phyloP scores from a whole-genome alignment of 192 early-diverging fungal species.

The Coemansia guatemalensis region DNA sequence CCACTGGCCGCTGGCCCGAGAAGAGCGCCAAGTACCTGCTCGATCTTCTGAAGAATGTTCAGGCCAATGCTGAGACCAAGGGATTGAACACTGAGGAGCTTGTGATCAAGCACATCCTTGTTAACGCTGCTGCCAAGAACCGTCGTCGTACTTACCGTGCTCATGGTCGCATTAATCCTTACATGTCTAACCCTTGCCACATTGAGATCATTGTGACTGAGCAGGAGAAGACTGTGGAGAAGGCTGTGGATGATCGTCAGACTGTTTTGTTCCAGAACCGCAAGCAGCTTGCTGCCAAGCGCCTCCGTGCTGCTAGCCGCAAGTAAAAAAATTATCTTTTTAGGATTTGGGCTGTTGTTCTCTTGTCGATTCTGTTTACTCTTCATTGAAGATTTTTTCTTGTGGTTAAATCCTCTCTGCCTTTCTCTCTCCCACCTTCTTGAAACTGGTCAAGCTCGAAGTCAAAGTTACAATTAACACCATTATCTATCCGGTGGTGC shows the following conservation, averaged over 20 bases:
- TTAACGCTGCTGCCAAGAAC: constrained; percentile 98
- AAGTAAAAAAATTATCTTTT: constrained; percentile 26
- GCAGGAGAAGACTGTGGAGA: constrained; percentile 83
- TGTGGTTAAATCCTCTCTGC: constrained; percentile 2
- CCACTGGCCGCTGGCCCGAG: constrained; percentile 94
- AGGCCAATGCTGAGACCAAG: constrained; percentile 97
- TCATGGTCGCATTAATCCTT: constrained; percentile 96
- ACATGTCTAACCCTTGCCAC: constrained; percentile 95
- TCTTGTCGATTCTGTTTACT: not conserved
- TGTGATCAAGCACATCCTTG: constrained; percentile 92
- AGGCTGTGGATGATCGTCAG: constrained; percentile 61
- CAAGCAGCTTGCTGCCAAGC: constrained; percentile 50
- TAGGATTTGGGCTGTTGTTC: not conserved
- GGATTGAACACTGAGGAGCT: constrained; percentile 86
- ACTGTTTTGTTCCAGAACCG: constrained; percentile 53
- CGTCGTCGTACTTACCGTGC: constrained; percentile 97
- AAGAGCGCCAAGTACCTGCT: constrained; percentile 94
- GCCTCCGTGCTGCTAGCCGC: constrained; percentile 41
- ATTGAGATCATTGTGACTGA: constrained; percentile 94
- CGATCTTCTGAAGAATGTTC: constrained; percentile 94
- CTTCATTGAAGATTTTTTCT: constrained; percentile 1
- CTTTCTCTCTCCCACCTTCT: too few relatives aligned
- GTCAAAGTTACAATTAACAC: too few relatives aligned
- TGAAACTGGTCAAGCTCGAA: too few relatives aligned
- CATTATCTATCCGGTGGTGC: too few relatives aligned